Evolutionary conservation across 495 filamentous ascomycete species (phyloP).

Genomic region (Mytilinidion resinicola): DNA sequence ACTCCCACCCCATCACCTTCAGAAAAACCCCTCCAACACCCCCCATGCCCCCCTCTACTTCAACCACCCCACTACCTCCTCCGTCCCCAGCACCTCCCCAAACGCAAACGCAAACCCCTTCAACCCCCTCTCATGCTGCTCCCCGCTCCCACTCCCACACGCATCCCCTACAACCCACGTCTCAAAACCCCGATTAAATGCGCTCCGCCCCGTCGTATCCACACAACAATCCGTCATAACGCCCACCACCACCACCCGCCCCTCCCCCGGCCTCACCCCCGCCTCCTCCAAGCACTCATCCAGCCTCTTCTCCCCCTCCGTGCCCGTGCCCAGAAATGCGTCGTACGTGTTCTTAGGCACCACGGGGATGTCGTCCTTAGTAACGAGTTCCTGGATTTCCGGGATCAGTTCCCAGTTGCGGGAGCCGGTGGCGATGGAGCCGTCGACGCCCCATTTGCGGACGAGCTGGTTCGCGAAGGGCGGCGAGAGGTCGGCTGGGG

Average conservation of each 20-base stretch:
- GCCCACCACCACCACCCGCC: conserved; percentile 38
- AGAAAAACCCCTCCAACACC: too few species aligned
- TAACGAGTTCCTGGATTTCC: conserved; percentile 23
- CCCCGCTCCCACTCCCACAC: conserved; percentile 32
- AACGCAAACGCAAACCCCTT: conserved; percentile 34
- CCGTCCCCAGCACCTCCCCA: conserved; percentile 34
- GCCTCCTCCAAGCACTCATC: too few species aligned
- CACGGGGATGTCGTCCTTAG: conserved; percentile 1
- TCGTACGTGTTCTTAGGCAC: conserved; percentile 31
- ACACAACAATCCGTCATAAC: conserved; percentile 44
- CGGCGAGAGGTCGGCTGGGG: conserved; percentile 31
- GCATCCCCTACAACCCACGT: conserved; percentile 41
- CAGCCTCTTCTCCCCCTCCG: conserved; percentile 26
- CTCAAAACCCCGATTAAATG: conserved; percentile 42
- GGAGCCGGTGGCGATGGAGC: conserved; percentile 30
- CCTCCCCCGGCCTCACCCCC: too few species aligned
- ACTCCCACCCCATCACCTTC: too few species aligned
- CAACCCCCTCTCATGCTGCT: conserved; percentile 35
- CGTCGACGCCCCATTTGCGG: conserved; percentile 37
- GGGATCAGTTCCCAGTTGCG: conserved; percentile 37
- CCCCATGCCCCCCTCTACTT: too few species aligned
- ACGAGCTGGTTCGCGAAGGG: conserved; percentile 41
- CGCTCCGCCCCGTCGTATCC: conserved; percentile 39
- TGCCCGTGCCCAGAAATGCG: conserved; percentile 22
- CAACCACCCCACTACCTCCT: conserved; percentile 30